phyloP scores from a whole-genome alignment of 768 basidiomycete species.

The Cyclocybe cylindracea region DNA sequence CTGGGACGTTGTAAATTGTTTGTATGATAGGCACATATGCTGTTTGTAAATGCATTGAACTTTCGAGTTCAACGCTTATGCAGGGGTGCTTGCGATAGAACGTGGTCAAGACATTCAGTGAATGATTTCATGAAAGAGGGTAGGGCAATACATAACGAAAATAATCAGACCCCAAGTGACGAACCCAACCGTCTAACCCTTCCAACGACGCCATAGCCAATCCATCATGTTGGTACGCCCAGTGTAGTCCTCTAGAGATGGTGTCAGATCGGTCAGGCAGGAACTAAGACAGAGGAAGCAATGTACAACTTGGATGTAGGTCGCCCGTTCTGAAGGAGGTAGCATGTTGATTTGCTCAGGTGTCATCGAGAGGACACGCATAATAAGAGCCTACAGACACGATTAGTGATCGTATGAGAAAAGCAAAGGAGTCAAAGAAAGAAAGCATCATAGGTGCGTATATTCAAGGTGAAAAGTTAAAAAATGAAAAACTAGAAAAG shows the following conservation, averaged over 20 bases:
- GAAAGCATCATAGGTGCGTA: not conserved
- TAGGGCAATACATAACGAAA: too few species aligned
- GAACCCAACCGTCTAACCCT: too few species aligned
- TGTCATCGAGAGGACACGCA: constrained; percentile 80
- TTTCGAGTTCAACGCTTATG: too few species aligned
- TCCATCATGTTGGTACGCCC: too few species aligned
- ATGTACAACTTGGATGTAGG: constrained; percentile 82
- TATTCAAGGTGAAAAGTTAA: not conserved
- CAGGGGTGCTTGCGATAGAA: too few species aligned
- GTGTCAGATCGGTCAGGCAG: constrained; percentile 1
- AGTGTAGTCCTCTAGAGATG: not conserved
- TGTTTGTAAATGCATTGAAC: too few species aligned
- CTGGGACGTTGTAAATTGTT: too few species aligned
- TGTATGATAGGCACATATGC: too few species aligned
- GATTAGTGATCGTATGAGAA: constrained; percentile 5
- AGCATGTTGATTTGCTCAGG: constrained; percentile 80
- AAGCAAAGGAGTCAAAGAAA: not conserved
- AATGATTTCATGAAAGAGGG: too few species aligned
- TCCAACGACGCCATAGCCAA: too few species aligned
- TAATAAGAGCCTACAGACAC: constrained; percentile 59
- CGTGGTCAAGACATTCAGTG: too few species aligned
- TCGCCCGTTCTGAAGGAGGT: constrained; percentile 71
- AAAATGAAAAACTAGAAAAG: constrained; percentile 13
- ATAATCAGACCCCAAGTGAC: too few species aligned
- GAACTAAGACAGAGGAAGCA: not conserved